Percentiles rank a stretch among this genome's conserved stretches.
Conservation (phyloP, 2,329 filamentous ascomycete species). For the Lachnellula willkommii region DNA sequence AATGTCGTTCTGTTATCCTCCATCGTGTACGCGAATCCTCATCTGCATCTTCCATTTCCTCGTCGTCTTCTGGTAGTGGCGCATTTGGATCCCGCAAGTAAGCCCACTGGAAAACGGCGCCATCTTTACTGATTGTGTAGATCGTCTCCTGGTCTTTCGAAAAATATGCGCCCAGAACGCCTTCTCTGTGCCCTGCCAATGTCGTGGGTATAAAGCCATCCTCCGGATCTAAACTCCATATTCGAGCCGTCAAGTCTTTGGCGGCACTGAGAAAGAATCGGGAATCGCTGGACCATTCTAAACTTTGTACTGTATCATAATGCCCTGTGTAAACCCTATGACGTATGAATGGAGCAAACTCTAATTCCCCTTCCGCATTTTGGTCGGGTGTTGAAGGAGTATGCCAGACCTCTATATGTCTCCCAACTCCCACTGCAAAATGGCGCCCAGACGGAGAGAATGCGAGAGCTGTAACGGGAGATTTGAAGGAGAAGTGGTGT, state of each 20-base stretch:
- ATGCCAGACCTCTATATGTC: slow-evolving; percentile 91
- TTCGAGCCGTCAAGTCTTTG: slow-evolving; percentile 84
- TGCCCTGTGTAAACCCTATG: slow-evolving; percentile 84
- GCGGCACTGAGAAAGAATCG: slow-evolving; percentile 90
- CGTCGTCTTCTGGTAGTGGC: slow-evolving; percentile 47
- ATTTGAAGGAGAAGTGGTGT: slow-evolving; percentile 93
- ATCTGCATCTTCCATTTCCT: slow-evolving; percentile 55
- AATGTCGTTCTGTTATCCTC: slow-evolving; percentile 87
- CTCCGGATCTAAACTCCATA: slow-evolving; percentile 89
- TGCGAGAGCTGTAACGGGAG: slow-evolving; percentile 72
- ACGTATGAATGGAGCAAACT: slow-evolving; percentile 90
- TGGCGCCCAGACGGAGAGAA: slow-evolving; percentile 89
- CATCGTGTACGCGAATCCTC: slow-evolving; percentile 69
- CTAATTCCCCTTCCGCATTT: slow-evolving; percentile 72
- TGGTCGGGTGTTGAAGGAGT: slow-evolving; percentile 85
- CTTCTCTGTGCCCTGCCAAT: slow-evolving; percentile 84
- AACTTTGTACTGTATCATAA: slow-evolving; percentile 77
- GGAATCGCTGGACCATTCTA: slow-evolving; percentile 95
- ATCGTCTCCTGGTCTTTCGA: slow-evolving; percentile 91
- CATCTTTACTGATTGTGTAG: slow-evolving; percentile 94
- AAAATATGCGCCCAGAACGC: slow-evolving; percentile 93
- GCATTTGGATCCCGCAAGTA: slow-evolving; percentile 61
- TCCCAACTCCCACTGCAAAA: slow-evolving; percentile 83
- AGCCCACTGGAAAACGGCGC: slow-evolving; percentile 91
- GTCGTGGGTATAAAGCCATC: slow-evolving; percentile 87